Percentiles rank a stretch among this genome's conserved stretches.
phyloP scores from a whole-genome alignment of 352 stramenopile genomes.

The Pythium oligandrum region DNA sequence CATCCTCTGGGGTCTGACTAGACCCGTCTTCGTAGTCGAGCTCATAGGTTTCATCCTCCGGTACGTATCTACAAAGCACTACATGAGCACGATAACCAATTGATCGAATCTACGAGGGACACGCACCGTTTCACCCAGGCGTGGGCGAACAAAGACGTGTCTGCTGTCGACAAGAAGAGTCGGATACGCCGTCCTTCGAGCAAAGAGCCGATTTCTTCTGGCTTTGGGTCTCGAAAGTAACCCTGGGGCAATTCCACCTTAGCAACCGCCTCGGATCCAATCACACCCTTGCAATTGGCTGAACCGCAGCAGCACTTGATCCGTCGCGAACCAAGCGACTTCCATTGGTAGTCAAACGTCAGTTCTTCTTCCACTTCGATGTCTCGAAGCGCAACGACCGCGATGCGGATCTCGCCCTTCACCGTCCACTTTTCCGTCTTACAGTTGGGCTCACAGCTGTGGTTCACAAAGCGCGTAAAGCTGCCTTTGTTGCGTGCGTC shows the following conservation, averaged over 20 bases:
- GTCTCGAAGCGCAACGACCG: slow-evolving; percentile 90
- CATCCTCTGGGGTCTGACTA: slow-evolving; percentile 15
- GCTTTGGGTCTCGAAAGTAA: slow-evolving; percentile 63
- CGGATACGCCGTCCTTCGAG: slow-evolving; percentile 60
- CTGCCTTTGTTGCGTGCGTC: slow-evolving; percentile 88
- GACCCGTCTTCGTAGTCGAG: slow-evolving; percentile 45
- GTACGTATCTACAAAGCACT: slow-evolving; percentile 19
- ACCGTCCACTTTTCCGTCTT: slow-evolving; percentile 95
- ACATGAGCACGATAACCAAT: neutral
- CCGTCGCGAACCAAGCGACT: slow-evolving; percentile 70
- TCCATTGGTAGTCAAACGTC: slow-evolving; percentile 97
- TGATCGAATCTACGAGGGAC: neutral
- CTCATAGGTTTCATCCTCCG: slow-evolving; percentile 41
- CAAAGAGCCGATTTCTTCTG: slow-evolving; percentile 33
- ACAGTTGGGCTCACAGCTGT: slow-evolving; percentile 94
- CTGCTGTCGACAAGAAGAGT: slow-evolving; percentile 51
- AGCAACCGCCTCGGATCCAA: slow-evolving; percentile 45
- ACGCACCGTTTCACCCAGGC: slow-evolving; percentile 40
- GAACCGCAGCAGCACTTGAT: slow-evolving; percentile 77
- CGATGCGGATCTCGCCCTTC: slow-evolving; percentile 89
- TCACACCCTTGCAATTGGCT: slow-evolving; percentile 70
- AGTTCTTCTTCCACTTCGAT: slow-evolving; percentile 90
- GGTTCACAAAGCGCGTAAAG: slow-evolving; percentile 96
- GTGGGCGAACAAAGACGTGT: slow-evolving; percentile 55
- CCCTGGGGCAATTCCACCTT: slow-evolving; percentile 30